These are phyloP conservation scores for Adiantum capillusveneris DNA, from an alignment of 75 land plant genomes.

Conservation along the genomic window DNA sequence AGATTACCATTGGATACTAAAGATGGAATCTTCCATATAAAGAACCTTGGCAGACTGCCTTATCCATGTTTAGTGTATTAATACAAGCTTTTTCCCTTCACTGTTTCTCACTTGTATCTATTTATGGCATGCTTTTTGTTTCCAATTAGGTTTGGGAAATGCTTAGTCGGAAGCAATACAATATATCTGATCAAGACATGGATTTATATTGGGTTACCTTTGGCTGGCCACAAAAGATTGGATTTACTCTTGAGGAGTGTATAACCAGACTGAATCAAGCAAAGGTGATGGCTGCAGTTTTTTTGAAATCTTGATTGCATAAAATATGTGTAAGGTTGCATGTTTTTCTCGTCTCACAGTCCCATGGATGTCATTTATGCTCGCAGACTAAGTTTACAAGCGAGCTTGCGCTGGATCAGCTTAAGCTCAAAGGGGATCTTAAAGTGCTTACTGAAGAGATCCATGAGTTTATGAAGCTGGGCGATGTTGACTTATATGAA, in stretches of 20 bases:
- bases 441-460: constrained; percentile 7
- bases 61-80: too few relatives aligned
- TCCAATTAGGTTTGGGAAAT: constrained; percentile 22
- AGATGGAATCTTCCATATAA: too few relatives aligned
- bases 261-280: constrained; percentile 8
- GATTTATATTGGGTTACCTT: constrained; percentile 25
- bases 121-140: too few relatives aligned
- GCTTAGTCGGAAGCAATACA: constrained; percentile 19
- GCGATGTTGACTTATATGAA: constrained; percentile 25
- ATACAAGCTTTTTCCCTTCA: too few relatives aligned
- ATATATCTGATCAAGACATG: constrained; percentile 13
- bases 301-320: not conserved
- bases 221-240: constrained; percentile 30
- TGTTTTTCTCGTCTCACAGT: too few relatives aligned
- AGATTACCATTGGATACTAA: too few relatives aligned
- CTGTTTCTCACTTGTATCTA: too few relatives aligned
- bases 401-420: constrained; percentile 24
- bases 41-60: too few relatives aligned
- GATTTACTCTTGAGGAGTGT: constrained; percentile 20
- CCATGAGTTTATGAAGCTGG: constrained; percentile 25
- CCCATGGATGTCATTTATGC: too few relatives aligned
- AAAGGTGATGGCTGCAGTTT: constrained; percentile 13
- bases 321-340: not conserved
- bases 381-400: constrained; percentile 21
- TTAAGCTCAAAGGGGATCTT: constrained; percentile 23